Conservation (phyloP, 202 grass and related monocot species). For the Panicum hallii region DNA sequence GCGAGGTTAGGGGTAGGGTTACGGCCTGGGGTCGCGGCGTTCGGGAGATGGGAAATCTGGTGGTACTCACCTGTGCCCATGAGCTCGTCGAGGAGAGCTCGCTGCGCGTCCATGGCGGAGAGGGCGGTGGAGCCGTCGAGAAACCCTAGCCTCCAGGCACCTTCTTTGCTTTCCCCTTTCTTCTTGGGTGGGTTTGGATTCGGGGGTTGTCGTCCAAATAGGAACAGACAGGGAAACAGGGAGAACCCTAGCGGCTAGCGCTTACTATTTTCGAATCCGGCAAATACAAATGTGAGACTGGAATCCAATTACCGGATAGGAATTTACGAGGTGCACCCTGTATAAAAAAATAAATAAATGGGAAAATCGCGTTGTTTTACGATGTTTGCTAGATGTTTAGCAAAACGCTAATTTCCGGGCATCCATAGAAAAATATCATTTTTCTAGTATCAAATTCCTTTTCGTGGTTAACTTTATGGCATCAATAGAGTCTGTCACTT, state of each 20-base stretch:
- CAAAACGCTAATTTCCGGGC: no score
- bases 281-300: background rate
- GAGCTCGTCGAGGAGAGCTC: slow-evolving; percentile 93
- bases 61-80: slow-evolving; percentile 67
- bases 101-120: slow-evolving; percentile 78
- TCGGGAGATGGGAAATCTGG: background rate
- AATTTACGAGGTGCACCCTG: background rate
- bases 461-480: no score
- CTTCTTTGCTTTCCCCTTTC: background rate
- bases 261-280: background rate
- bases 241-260: background rate
- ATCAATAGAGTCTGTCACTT: no score
- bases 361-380: no score
- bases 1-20: slow-evolving; percentile 25
- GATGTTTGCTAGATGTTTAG: no score
- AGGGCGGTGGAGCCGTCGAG: slow-evolving; percentile 11
- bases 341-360: no score
- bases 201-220: background rate
- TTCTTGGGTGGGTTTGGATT: background rate
- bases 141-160: slow-evolving; percentile 47
- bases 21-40: background rate
- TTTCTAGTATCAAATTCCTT: no score
- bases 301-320: background rate
- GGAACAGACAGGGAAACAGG: background rate
- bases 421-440: no score